These are phyloP conservation scores for Rhizophora apiculata DNA, from an alignment of 345 rosid species.

Conservation along the genomic window DNA sequence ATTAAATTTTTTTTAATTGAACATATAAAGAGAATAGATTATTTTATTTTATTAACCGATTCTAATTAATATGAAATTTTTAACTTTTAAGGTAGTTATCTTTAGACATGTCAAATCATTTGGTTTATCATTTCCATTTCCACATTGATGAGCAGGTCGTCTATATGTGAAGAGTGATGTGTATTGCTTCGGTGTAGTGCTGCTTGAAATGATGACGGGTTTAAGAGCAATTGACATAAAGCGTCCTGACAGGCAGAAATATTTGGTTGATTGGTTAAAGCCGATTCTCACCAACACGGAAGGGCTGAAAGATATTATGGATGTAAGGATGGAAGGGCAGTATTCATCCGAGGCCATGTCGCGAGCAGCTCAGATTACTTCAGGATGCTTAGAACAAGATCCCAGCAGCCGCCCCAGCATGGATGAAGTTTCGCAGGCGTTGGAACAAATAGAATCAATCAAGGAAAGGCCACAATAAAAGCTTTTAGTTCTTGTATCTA, in stretches of 20 bases:
- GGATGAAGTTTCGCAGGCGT: constrained; percentile 44
- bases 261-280: constrained; percentile 51
- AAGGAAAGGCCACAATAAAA: constrained; percentile 18
- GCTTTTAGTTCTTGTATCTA: not conserved
- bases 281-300: constrained; percentile 37
- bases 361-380: constrained; percentile 40
- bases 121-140: too few relatives aligned
- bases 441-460: constrained; percentile 49
- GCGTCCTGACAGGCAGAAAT: constrained; percentile 41
- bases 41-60: too few relatives aligned
- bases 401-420: constrained; percentile 55
- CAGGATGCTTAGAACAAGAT: constrained; percentile 39
- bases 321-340: constrained; percentile 45
- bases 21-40: too few relatives aligned
- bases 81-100: too few relatives aligned
- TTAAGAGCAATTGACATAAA: constrained; percentile 37
- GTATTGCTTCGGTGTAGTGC: constrained; percentile 61
- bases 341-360: constrained; percentile 46
- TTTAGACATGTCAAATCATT: too few relatives aligned
- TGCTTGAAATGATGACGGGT: constrained; percentile 59
- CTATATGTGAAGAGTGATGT: constrained; percentile 67
- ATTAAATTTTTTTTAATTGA: too few relatives aligned
- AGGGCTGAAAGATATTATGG: constrained; percentile 44
- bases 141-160: constrained; percentile 34
- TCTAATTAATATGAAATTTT: too few relatives aligned